Base-by-base conservation (phyloP, 2,329 filamentous ascomycete species). In the Nothopassalora personata region DNA sequence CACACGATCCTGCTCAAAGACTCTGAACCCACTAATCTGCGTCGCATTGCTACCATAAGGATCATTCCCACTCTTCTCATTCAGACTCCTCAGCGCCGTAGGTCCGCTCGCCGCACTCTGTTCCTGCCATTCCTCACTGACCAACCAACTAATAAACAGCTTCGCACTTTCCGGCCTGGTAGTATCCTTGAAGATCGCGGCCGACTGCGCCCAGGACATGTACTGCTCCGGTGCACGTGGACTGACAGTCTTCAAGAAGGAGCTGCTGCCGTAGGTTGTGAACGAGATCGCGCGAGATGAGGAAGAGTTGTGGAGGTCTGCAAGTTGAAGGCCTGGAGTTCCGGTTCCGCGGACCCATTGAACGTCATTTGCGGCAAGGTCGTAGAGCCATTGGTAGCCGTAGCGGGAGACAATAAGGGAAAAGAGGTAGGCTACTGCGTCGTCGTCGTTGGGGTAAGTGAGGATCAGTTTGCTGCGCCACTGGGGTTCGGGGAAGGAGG, bases 371-470 rank as follows among this genome's bases (percentile, higher is more conserved):
- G 72, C 59, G 0, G 79, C 62, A 0, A 82, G 71, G 5, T 63
- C 63, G 28, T 81, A 75, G 59, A 82, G 74, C 79, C 79, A 82
- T 0, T 68, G 64, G 11, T 65, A 70, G 6, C 79, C 79, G 43
- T 79, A 73, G 39, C 77, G 67, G 43, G 55, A 30, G 43, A 66
- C 57, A 31, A 83, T 76, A 1, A 81, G 69, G 45, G 81, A 73
- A 46, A 80, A 82, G 3, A 77, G 76, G 46, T 74, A 83, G 0
- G 81, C 70, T 2, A 84, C 77, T 0, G 82, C 81, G 56, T 84
- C 82, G 46, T 84, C 82, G 45, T 84, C 82, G 59, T 83, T 82
- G 9, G 82, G 82, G 57, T 83, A 83, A 0, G 81, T 83, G 10
- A 84, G 66, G 2, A 79, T 78, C 4, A 84, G 70, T 67, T 80